phyloP scores from a whole-genome alignment of 805 yeast genomes.

The Lachancea fermentati region DNA sequence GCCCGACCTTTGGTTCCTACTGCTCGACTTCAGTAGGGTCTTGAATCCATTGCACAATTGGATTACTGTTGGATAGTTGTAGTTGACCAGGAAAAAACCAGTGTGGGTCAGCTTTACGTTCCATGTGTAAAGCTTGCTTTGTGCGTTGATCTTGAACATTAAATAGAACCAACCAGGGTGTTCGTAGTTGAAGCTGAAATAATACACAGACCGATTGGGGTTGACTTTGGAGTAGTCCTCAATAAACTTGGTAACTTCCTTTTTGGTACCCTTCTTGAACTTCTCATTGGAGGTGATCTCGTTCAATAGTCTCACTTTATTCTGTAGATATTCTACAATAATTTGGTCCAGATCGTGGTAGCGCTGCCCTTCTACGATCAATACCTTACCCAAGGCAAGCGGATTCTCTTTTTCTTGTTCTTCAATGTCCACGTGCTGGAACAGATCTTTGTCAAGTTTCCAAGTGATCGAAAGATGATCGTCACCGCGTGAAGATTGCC shows the following conservation, averaged over 20 bases:
- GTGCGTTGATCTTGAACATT: slow-evolving; percentile 75
- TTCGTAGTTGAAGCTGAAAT: slow-evolving; percentile 83
- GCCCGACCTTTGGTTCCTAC: slow-evolving; percentile 13
- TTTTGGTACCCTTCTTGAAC: slow-evolving; percentile 68
- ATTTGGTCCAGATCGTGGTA: slow-evolving; percentile 92
- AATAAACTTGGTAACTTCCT: slow-evolving; percentile 81
- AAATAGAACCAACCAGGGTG: slow-evolving; percentile 92
- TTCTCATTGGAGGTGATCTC: slow-evolving; percentile 84
- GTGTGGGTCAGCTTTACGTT: slow-evolving; percentile 85
- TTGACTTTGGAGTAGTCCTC: slow-evolving; percentile 87
- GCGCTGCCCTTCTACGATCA: slow-evolving; percentile 60
- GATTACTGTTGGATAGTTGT: slow-evolving; percentile 83
- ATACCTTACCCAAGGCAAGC: slow-evolving; percentile 48
- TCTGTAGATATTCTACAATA: slow-evolving; percentile 79
- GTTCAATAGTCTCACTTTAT: slow-evolving; percentile 74
- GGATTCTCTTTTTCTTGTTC: slow-evolving; percentile 69
- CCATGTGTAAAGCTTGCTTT: slow-evolving; percentile 72
- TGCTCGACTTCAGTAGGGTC: slow-evolving; percentile 41
- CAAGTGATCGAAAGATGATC: slow-evolving; percentile 90
- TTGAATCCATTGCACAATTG: slow-evolving; percentile 94
- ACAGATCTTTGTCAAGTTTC: slow-evolving; percentile 88
- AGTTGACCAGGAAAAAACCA: slow-evolving; percentile 75
- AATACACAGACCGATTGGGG: slow-evolving; percentile 83
- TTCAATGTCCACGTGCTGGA: slow-evolving; percentile 83
- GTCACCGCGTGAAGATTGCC: slow-evolving; percentile 89